A percentile compares a stretch with the other conserved stretches of the same genome.
Conservation (phyloP, 1,139 yeast genomes). For the Nakaseomyces bracarensis region DNA sequence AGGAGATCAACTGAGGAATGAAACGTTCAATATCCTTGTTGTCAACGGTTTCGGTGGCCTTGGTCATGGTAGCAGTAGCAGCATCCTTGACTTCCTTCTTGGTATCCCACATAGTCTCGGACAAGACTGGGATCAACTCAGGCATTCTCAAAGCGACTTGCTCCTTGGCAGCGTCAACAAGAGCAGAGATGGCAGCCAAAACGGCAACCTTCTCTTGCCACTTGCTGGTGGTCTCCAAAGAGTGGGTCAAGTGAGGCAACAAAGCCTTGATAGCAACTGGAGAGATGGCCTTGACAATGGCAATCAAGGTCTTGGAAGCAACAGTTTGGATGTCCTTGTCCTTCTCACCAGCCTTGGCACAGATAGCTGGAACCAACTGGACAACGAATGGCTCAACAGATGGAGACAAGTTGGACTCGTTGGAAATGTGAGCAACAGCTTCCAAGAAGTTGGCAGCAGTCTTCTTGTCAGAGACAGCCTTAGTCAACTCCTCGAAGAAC, state of each 20-base stretch:
- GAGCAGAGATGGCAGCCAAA: conserved; percentile 70
- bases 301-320: conserved; percentile 65
- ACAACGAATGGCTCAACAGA: conserved; percentile 94
- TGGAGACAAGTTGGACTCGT: conserved; percentile 71
- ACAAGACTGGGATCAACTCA: conserved; percentile 93
- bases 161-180: conserved; percentile 90
- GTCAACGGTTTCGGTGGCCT: conserved; percentile 95
- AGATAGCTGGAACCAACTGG: conserved; percentile 58
- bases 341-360: conserved; percentile 87
- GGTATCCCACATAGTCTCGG: conserved; percentile 99
- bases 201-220: conserved; percentile 98
- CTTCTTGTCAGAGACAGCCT: conserved; percentile 76
- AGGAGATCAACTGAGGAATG: conserved; percentile 93
- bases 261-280: conserved; percentile 90
- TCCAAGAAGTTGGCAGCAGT: conserved; percentile 69
- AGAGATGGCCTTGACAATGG: conserved; percentile 74
- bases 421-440: conserved; percentile 80
- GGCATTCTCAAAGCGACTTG: conserved; percentile 99
- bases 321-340: conserved; percentile 61
- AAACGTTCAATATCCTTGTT: conserved; percentile 99
- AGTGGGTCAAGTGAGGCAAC: conserved; percentile 68
- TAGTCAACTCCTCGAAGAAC: conserved; percentile 71
- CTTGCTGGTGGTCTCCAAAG: conserved; percentile 71
- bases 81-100: conserved; percentile 95
- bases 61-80: conserved; percentile 91